Evolutionary conservation across 768 basidiomycete species (phyloP).

Genomic region (Mrakia frigida): DNA sequence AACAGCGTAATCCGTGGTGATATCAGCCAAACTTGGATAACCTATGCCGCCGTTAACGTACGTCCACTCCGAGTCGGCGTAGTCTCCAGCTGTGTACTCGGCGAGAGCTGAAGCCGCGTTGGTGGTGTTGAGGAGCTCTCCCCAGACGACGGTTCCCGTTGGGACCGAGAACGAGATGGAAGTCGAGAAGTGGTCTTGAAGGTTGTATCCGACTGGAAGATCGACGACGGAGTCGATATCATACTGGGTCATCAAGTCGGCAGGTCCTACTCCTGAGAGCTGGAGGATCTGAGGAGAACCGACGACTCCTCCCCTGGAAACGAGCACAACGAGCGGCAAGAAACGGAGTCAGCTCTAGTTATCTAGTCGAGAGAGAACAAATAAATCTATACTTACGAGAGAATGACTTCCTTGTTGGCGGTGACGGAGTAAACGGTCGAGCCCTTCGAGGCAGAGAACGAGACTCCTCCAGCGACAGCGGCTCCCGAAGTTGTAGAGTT

Average conservation of each 20-base stretch:
- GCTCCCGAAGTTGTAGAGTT: slow-evolving; percentile 41
- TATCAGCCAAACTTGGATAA: too few species aligned
- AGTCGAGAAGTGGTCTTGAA: slow-evolving; percentile 42
- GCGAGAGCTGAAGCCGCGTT: neutral
- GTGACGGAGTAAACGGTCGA: slow-evolving; percentile 48
- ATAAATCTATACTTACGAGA: slow-evolving; percentile 39
- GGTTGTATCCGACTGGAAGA: slow-evolving; percentile 59
- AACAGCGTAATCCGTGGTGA: slow-evolving; percentile 14
- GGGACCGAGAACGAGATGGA: slow-evolving; percentile 1
- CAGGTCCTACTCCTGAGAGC: slow-evolving; percentile 58
- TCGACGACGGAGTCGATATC: slow-evolving; percentile 49
- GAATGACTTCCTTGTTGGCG: slow-evolving; percentile 60
- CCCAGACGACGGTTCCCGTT: slow-evolving; percentile 12
- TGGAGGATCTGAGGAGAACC: slow-evolving; percentile 56
- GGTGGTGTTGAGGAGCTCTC: slow-evolving; percentile 10
- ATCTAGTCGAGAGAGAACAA: neutral
- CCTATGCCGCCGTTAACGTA: slow-evolving; percentile 30
- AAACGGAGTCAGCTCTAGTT: neutral
- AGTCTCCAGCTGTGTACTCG: slow-evolving; percentile 14
- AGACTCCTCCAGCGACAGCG: slow-evolving; percentile 50
- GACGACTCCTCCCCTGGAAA: slow-evolving; percentile 48
- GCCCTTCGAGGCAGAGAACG: slow-evolving; percentile 44
- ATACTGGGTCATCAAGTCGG: slow-evolving; percentile 51
- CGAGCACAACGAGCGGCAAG: neutral
- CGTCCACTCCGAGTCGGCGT: slow-evolving; percentile 25